Conservation (phyloP, 371 early-diverging fungal genomes). For the Mucor piriformis region DNA sequence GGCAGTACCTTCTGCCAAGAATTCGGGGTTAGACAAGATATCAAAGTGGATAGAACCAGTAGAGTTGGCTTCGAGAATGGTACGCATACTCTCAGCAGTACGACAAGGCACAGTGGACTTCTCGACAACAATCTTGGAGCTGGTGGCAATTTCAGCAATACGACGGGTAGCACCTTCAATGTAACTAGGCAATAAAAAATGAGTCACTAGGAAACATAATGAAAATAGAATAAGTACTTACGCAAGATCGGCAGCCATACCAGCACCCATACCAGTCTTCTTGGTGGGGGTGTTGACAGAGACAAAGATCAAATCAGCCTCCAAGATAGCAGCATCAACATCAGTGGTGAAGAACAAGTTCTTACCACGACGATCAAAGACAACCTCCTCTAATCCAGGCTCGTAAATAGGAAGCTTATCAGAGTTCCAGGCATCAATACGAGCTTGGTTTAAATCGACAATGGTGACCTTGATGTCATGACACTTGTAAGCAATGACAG, state of each 20-base stretch:
- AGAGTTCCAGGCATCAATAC: constrained; percentile 79
- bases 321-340: constrained; percentile 72
- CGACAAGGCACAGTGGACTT: constrained; percentile 96
- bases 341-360: constrained; percentile 90
- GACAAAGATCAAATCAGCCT: constrained; percentile 89
- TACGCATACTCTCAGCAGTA: constrained; percentile 89
- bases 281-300: constrained; percentile 92
- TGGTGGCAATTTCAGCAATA: constrained; percentile 85
- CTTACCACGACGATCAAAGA: constrained; percentile 70
- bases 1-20: constrained; percentile 95
- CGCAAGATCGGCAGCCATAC: constrained; percentile 86
- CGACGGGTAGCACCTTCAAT: constrained; percentile 86
- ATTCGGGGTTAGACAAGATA: constrained; percentile 96
- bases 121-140: constrained; percentile 91
- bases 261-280: constrained; percentile 80
- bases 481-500: constrained; percentile 91
- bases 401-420: constrained; percentile 88
- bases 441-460: constrained; percentile 41
- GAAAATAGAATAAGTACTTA: constrained; percentile 41
- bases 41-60: constrained; percentile 75
- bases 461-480: constrained; percentile 89
- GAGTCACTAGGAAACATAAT: not conserved
- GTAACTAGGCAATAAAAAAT: constrained; percentile 51
- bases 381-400: constrained; percentile 89
- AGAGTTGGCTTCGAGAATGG: constrained; percentile 85